phyloP scores from a whole-genome alignment of 768 basidiomycete genomes.

The Ephemerocybe angulata region DNA sequence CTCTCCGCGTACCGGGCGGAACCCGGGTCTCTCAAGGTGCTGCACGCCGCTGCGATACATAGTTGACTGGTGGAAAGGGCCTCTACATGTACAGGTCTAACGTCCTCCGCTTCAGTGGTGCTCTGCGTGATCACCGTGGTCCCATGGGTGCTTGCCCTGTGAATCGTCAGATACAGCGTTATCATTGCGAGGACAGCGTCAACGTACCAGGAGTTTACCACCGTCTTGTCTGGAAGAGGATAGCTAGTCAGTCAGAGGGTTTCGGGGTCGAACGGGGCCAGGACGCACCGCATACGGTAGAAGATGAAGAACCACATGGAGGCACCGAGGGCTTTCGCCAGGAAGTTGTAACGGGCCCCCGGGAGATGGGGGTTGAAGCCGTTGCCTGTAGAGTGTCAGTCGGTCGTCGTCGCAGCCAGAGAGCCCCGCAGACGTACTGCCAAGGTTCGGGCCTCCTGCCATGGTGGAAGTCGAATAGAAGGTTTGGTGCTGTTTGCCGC shows the following conservation, averaged over 20 bases:
- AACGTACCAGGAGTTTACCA: conserved; percentile 64
- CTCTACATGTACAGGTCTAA: conserved; percentile 11
- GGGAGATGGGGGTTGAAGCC: conserved; percentile 91
- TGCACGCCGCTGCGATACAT: conserved; percentile 9
- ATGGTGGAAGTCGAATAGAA: conserved; percentile 25
- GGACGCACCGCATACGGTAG: conserved; percentile 82
- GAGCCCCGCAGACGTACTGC: conserved; percentile 9
- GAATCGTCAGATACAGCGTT: conserved; percentile 4
- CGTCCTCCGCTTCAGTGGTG: conserved; percentile 32
- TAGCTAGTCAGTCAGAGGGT: background rate
- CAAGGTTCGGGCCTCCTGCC: conserved; percentile 39
- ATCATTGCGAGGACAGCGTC: background rate
- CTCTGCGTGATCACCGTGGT: conserved; percentile 32
- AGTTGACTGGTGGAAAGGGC: background rate
- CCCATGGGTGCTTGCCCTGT: conserved; percentile 53
- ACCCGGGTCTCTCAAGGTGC: too few species aligned
- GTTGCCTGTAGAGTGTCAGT: conserved; percentile 39
- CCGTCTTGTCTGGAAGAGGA: conserved; percentile 61
- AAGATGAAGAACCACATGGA: conserved; percentile 99
- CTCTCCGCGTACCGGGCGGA: too few species aligned
- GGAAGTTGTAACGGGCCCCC: conserved; percentile 67
- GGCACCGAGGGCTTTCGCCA: conserved; percentile 84
- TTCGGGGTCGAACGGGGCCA: background rate
- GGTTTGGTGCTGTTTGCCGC: conserved; percentile 34
- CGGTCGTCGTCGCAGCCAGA: background rate